phyloP scores from a whole-genome alignment of 2,329 filamentous ascomycete species.

The Dactylellina haptotyla region DNA sequence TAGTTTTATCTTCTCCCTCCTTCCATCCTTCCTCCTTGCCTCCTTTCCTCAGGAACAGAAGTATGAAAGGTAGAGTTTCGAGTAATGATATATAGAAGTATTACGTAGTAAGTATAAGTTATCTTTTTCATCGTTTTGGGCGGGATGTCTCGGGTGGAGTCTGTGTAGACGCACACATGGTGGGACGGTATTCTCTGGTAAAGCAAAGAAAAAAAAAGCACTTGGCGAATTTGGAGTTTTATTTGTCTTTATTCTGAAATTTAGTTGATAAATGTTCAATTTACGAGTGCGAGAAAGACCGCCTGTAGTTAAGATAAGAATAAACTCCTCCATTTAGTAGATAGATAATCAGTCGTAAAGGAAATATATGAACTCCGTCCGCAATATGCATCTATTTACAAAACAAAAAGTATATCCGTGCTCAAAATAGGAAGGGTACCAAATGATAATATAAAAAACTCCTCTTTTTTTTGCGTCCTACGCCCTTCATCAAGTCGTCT shows the following conservation, averaged over 20 bases:
- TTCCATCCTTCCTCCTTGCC: too few species aligned
- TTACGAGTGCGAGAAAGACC: too few species aligned
- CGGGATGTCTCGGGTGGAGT: neutral
- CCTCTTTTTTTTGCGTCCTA: neutral
- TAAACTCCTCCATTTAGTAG: constrained; percentile 3
- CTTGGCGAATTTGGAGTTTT: constrained; percentile 24
- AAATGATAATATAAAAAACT: neutral
- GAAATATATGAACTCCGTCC: constrained; percentile 20
- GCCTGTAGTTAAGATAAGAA: neutral
- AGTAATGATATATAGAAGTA: too few species aligned
- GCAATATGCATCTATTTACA: constrained; percentile 26
- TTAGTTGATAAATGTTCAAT: neutral
- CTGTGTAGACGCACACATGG: too few species aligned
- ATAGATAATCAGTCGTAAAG: constrained; percentile 1
- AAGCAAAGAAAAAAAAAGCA: neutral
- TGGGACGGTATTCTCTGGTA: neutral
- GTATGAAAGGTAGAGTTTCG: neutral
- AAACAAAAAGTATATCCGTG: constrained; percentile 6
- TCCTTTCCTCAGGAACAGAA: too few species aligned
- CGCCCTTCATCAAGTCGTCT: constrained; percentile 65
- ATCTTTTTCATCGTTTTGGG: neutral
- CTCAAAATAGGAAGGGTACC: neutral
- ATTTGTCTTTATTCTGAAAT: neutral
- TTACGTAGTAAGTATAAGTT: too few species aligned
- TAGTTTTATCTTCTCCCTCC: neutral